Evolutionary conservation across 495 filamentous ascomycete species (phyloP).

Genomic region (Acidomyces sp.): DNA sequence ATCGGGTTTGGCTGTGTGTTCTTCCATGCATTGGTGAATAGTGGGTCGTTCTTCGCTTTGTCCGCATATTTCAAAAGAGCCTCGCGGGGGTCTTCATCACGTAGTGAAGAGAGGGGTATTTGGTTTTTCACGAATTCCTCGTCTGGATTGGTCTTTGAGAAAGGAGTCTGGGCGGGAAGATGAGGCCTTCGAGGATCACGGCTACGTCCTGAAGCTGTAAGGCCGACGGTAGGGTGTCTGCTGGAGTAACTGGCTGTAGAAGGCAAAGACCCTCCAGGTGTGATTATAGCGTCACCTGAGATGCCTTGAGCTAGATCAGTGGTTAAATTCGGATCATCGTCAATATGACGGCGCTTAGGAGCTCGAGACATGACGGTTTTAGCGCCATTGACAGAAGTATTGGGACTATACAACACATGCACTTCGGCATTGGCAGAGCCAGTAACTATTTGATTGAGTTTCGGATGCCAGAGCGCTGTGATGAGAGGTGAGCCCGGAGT

Average conservation of each 20-base stretch:
- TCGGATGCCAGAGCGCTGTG: conserved; percentile 78
- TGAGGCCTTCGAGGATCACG: conserved; percentile 71
- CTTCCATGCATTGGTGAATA: conserved; percentile 89
- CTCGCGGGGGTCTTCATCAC: conserved; percentile 92
- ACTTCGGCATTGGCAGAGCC: conserved; percentile 82
- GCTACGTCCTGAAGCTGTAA: conserved; percentile 67
- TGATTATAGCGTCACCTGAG: conserved; percentile 63
- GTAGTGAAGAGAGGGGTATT: conserved; percentile 84
- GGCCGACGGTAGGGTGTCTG: conserved; percentile 56
- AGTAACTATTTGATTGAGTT: conserved; percentile 90
- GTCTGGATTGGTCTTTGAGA: conserved; percentile 81
- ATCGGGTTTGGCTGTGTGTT: conserved; percentile 86
- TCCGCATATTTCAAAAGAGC: conserved; percentile 91
- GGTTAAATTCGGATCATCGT: conserved; percentile 76
- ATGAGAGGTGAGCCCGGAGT: conserved; percentile 73
- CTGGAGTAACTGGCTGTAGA: conserved; percentile 41
- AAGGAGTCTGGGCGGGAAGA: conserved; percentile 73
- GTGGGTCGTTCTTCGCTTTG: conserved; percentile 79
- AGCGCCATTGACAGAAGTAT: conserved; percentile 64
- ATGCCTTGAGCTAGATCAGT: conserved; percentile 67
- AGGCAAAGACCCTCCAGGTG: conserved; percentile 41
- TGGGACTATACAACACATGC: conserved; percentile 82
- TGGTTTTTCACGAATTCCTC: conserved; percentile 75
- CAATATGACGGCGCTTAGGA: conserved; percentile 84
- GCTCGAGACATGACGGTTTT: conserved; percentile 85